Evolutionary conservation across 2,329 filamentous ascomycete genomes (phyloP), one percentile per base, ranked within the genome.

Genomic region (Fusarium sp.): DNA sequence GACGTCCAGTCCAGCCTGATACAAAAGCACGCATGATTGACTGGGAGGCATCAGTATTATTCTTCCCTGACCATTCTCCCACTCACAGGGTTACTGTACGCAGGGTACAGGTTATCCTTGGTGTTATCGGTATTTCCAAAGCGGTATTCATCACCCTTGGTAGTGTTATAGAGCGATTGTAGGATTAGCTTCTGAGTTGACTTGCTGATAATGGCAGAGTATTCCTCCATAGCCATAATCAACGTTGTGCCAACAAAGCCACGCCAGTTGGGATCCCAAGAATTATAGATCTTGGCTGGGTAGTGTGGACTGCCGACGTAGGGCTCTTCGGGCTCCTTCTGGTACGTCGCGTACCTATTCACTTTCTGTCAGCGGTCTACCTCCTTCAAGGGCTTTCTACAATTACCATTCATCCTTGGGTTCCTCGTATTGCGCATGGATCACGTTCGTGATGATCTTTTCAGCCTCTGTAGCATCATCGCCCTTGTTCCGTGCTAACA

Each of bases 231-330:
- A 30, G 87, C 87, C 45, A 91, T 81, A 30, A 92, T 86, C 15
- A 92, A 84, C 0, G 88, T 86, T 0, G 89, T 90, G 14, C 89
- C 89, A 37, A 92, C 84, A 66, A 92, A 92, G 1, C 90, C 90
- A 59, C 90, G 84, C 90, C 90, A 92, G 70, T 92, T 92, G 2
- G 90, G 89, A 72, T 92, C 90, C 87, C 89, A 92, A 0, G 86
- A 86, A 65, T 86, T 84, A 76, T 91, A 90, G 37, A 89, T 88
- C 5, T 79, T 76, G n/a, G 84, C 79, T 1, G 85, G 84, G 70
- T 92, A 92, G 17, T 82, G 79, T 2, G 81, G 63, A 3, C 84
- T 86, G 20, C 89, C 89, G 6, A 91, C 86, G 3, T 85, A 85
- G 0, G 90, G 90, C 78, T 92, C 87, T 72, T 91, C 89, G 0